phyloP scores from a whole-genome alignment of 768 basidiomycete species.

The Panellus pusillus region DNA sequence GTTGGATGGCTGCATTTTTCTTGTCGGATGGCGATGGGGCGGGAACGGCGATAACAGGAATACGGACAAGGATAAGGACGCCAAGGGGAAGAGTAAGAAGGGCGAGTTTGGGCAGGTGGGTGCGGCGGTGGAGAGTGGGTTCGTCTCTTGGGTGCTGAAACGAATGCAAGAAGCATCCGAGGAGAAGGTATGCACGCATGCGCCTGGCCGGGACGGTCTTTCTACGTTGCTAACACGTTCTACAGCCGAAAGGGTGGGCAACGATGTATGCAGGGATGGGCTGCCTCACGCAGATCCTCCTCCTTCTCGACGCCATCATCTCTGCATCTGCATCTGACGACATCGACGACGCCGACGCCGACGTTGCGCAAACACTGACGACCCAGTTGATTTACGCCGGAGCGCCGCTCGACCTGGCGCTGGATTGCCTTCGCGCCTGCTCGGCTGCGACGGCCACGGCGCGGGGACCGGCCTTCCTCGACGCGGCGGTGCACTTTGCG shows the following conservation, averaged over 20 bases:
- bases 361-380: constrained; percentile 80
- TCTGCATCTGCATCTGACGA: constrained; percentile 28
- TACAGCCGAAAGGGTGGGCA: constrained; percentile 89
- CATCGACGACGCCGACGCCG: constrained; percentile 32
- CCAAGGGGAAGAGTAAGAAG: constrained; percentile 24
- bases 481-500: constrained; percentile 80
- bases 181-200: constrained; percentile 64
- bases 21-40: constrained; percentile 45
- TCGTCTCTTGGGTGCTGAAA: constrained; percentile 88
- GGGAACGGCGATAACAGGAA: constrained; percentile 11
- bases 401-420: constrained; percentile 85
- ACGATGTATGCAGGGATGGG: constrained; percentile 94
- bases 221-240: constrained; percentile 2
- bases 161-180: constrained; percentile 89
- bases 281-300: constrained; percentile 88
- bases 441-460: constrained; percentile 60
- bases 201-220: not conserved
- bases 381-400: constrained; percentile 95
- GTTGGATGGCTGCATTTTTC: constrained; percentile 95
- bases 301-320: constrained; percentile 92
- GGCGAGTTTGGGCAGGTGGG: constrained; percentile 77
- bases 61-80: constrained; percentile 19
- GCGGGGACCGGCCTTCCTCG: constrained; percentile 78
- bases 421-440: constrained; percentile 76
- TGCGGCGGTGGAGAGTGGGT: constrained; percentile 82